phyloP scores from a whole-genome alignment of 2,329 filamentous ascomycete genomes.

The Penicillium olsonii region DNA sequence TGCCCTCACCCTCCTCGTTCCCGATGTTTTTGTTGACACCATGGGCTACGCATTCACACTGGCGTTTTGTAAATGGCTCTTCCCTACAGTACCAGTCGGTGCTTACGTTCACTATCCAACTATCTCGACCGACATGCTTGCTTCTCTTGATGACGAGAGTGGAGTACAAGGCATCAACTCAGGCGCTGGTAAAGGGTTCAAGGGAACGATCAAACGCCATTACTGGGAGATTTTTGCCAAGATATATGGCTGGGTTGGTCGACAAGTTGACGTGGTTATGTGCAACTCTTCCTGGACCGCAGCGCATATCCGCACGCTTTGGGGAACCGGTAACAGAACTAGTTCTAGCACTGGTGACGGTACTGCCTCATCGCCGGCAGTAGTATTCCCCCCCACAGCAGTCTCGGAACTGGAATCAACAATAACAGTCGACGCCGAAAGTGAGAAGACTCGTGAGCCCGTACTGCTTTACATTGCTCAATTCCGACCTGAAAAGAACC shows the following conservation, averaged over 20 bases:
- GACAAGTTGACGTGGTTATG: conserved; percentile 89
- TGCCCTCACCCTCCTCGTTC: conserved; percentile 85
- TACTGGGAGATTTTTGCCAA: conserved; percentile 89
- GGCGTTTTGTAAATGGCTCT: conserved; percentile 78
- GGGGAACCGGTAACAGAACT: conserved; percentile 58
- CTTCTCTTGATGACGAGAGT: conserved; percentile 69
- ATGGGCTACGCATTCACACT: conserved; percentile 97
- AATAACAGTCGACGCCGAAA: conserved; percentile 69
- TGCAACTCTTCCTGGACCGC: conserved; percentile 97
- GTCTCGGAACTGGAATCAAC: conserved; percentile 78
- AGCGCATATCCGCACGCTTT: conserved; percentile 75
- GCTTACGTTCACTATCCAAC: conserved; percentile 98
- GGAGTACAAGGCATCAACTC: conserved; percentile 77
- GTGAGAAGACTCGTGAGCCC: conserved; percentile 69
- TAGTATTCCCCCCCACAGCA: conserved; percentile 90
- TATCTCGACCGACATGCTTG: conserved; percentile 96
- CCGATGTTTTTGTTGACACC: conserved; percentile 93
- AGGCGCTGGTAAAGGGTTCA: conserved; percentile 72
- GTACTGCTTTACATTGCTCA: conserved; percentile 91
- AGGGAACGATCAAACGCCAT: conserved; percentile 69
- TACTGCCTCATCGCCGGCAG: conserved; percentile 45
- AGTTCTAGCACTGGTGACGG: conserved; percentile 45
- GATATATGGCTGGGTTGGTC: conserved; percentile 79
- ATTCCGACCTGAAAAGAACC: conserved; percentile 97
- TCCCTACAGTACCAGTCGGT: conserved; percentile 76